A percentile compares a stretch with the other conserved stretches of the same genome.
Conservation (phyloP, 2,329 filamentous ascomycete species). For the Knoxdaviesia capensis region DNA sequence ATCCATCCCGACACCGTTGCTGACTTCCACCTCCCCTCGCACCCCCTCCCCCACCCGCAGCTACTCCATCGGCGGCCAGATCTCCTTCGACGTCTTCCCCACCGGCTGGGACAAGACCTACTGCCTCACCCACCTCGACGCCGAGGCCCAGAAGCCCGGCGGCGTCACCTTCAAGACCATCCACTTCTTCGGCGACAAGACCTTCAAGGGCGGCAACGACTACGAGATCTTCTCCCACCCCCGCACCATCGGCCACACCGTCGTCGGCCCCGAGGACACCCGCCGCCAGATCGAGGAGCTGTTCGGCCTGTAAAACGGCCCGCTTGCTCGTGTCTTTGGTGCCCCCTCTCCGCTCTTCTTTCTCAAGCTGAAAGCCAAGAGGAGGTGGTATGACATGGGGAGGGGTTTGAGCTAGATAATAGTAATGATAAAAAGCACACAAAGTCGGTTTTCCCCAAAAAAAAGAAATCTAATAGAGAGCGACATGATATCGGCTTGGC, state of each 20-base stretch:
- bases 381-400: constrained; percentile 7
- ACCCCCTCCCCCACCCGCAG: constrained; percentile 17
- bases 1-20: neutral
- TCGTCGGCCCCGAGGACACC: constrained; percentile 67
- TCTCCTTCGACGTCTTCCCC: constrained; percentile 97
- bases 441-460: neutral
- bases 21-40: neutral
- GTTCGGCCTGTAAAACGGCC: constrained; percentile 38
- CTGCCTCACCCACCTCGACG: constrained; percentile 73
- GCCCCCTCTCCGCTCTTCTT: neutral
- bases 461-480: neutral
- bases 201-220: constrained; percentile 77
- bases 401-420: neutral
- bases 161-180: constrained; percentile 67
- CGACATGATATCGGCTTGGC: neutral
- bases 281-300: constrained; percentile 60
- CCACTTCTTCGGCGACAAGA: constrained; percentile 98
- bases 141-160: constrained; percentile 49
- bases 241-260: constrained; percentile 69
- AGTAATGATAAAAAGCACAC: neutral
- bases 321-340: neutral
- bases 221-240: constrained; percentile 78
- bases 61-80: constrained; percentile 89
- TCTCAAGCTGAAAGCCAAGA: constrained; percentile 2
- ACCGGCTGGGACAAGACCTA: constrained; percentile 98